Conservation (phyloP, 495 filamentous ascomycete species). For the Clavariopsis aquatica region DNA sequence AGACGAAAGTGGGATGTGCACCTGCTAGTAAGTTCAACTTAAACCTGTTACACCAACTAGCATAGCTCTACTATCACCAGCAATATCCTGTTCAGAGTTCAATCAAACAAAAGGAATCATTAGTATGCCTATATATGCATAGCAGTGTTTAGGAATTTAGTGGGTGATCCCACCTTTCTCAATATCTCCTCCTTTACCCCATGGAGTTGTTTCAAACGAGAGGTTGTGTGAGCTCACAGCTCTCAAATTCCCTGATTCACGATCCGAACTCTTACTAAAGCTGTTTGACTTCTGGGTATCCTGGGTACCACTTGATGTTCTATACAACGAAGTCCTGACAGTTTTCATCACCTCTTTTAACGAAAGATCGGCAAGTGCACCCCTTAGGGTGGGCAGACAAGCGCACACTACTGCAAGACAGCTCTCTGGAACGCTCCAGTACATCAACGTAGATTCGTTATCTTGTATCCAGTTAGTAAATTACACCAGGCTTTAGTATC, state of each 20-base stretch:
- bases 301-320: not conserved
- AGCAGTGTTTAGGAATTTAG: not conserved
- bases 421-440: constrained; percentile 7
- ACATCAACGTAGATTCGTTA: constrained; percentile 11
- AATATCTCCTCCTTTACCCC: constrained; percentile 1
- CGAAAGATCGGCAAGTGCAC: not conserved
- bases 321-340: not conserved
- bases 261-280: not conserved
- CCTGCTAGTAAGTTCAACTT: not conserved
- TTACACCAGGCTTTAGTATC: not conserved
- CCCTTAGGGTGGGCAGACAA: constrained; percentile 2
- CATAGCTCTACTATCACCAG: no score
- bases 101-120: not conserved
- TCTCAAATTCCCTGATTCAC: not conserved
- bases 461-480: not conserved
- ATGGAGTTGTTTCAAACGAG: constrained; percentile 9
- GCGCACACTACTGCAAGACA: constrained; percentile 6
- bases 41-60: no score
- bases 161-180: not conserved
- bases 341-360: not conserved
- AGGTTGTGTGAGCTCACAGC: not conserved
- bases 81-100: no score
- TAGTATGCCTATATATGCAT: not conserved
- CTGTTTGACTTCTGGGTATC: not conserved
- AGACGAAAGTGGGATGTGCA: not conserved